phyloP scores from a whole-genome alignment of 2,329 filamentous ascomycete genomes.

The Alternaria angustiovoidea region DNA sequence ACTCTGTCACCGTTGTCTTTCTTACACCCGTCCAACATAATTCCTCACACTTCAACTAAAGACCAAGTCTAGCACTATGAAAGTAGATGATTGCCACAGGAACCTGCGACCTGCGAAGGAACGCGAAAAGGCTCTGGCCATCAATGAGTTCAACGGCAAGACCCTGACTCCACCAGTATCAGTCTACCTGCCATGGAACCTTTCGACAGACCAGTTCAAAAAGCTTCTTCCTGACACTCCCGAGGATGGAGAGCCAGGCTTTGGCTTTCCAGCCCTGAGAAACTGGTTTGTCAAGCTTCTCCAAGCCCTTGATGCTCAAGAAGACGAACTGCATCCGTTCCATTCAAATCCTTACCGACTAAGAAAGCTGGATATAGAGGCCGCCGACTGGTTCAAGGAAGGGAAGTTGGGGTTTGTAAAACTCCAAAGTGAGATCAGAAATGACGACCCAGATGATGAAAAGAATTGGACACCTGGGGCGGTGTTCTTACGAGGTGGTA shows the following conservation, averaged over 20 bases:
- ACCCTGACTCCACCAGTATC: constrained; percentile 43
- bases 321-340: constrained; percentile 58
- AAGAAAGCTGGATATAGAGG: constrained; percentile 62
- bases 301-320: constrained; percentile 58
- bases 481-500: constrained; percentile 66
- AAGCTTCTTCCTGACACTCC: constrained; percentile 9
- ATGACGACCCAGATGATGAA: constrained; percentile 13
- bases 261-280: constrained; percentile 62
- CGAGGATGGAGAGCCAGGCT: constrained; percentile 16
- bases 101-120: neutral
- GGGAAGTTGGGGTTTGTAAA: constrained; percentile 65
- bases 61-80: neutral
- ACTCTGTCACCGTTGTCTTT: neutral
- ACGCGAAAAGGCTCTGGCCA: neutral
- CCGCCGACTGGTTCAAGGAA: constrained; percentile 61
- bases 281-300: constrained; percentile 63
- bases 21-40: neutral
- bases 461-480: constrained; percentile 62
- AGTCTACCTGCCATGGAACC: constrained; percentile 54
- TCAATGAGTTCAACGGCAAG: constrained; percentile 11
- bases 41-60: neutral
- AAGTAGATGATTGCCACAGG: neutral
- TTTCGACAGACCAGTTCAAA: constrained; percentile 48
- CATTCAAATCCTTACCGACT: constrained; percentile 61
- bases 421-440: constrained; percentile 62